Base-by-base conservation (phyloP, 1,139 yeast species). In the Suhomyces maxii region DNA sequence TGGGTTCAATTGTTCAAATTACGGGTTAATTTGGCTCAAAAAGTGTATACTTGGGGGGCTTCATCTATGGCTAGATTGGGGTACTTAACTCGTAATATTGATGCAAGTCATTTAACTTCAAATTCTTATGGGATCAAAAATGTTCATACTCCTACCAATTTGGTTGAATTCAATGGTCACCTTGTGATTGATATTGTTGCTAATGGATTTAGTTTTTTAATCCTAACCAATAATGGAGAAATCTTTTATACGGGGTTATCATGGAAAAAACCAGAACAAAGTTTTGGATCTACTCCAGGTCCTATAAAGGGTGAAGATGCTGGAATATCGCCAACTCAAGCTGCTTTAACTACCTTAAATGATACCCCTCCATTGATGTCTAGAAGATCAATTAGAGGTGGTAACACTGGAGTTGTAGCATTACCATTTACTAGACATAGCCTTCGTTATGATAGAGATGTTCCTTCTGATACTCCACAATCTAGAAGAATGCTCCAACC, bases 131-230 rank as follows among this genome's bases (percentile, higher is more conserved):
- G 51, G 8, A 36, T 40, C 11, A 44, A 40, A 18, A 73, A 74
- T 4, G 73, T 80, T 1, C 69, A 67, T 48, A 63, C 64, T 3
- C 84, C 86, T 0, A 68, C 76, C 0, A 59, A 64, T 40, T 58
- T 76, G 12, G 41, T 56, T 2, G 61, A 65, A 43, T 58, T 68
- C 57, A 58, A 73, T 34, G 65, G 69, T 13, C 61, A 65, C 25
- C 60, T 77, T 1, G 64, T 84, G 8, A 69, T 78, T 5, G 88
- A 83, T 56, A 67, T 86, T 2, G 71, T 79, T 13, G 83, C 86
- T 7, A 86, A 86, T 34, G 95, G 95, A 1, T 85, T 73, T 57
- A 76, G 85, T n/a, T 82, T 84, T 55, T 80, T 83, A 39, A 65
- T 86, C 1, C 64, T 86, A 40, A 77, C 85, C 0, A 69, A 73